Evolutionary conservation across 2,329 filamentous ascomycete species (phyloP).

Genomic region (Fusarium verrucosum): DNA sequence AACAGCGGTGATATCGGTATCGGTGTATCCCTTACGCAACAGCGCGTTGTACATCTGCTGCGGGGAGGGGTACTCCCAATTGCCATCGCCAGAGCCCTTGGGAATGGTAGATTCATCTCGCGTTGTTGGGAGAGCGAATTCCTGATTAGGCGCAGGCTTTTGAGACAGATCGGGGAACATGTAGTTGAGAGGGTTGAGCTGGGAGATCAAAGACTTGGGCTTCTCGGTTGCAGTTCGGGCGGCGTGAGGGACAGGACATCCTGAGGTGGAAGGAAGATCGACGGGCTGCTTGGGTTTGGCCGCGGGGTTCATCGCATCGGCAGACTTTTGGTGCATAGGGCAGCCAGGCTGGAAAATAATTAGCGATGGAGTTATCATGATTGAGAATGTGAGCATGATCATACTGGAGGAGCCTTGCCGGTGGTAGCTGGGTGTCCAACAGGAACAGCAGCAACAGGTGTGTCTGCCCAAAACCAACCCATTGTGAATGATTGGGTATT

Average conservation of each 20-base stretch:
- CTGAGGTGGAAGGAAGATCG: slow-evolving; percentile 37
- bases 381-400: slow-evolving; percentile 8
- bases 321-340: slow-evolving; percentile 66
- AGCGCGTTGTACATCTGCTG: slow-evolving; percentile 99
- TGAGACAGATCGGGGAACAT: slow-evolving; percentile 93
- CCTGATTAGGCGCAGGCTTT: slow-evolving; percentile 76
- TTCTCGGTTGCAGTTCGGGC: slow-evolving; percentile 42
- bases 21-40: slow-evolving; percentile 92
- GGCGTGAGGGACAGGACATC: slow-evolving; percentile 58
- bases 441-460: slow-evolving; percentile 49
- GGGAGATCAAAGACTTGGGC: slow-evolving; percentile 61
- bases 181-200: slow-evolving; percentile 82
- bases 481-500: slow-evolving; percentile 49
- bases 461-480: slow-evolving; percentile 73
- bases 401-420: slow-evolving; percentile 48
- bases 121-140: slow-evolving; percentile 76
- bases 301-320: slow-evolving; percentile 56
- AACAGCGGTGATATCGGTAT: slow-evolving; percentile 91
- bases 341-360: slow-evolving; percentile 57
- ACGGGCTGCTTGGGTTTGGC: slow-evolving; percentile 40
- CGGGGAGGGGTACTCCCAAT: slow-evolving; percentile 97
- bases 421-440: slow-evolving; percentile 47
- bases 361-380: slow-evolving; percentile 19
- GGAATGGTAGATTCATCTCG: slow-evolving; percentile 92
- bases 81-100: slow-evolving; percentile 78